A percentile compares a stretch with the other conserved stretches of the same genome.
phyloP scores from a whole-genome alignment of 768 basidiomycete genomes.

The Auricularia cornea region DNA sequence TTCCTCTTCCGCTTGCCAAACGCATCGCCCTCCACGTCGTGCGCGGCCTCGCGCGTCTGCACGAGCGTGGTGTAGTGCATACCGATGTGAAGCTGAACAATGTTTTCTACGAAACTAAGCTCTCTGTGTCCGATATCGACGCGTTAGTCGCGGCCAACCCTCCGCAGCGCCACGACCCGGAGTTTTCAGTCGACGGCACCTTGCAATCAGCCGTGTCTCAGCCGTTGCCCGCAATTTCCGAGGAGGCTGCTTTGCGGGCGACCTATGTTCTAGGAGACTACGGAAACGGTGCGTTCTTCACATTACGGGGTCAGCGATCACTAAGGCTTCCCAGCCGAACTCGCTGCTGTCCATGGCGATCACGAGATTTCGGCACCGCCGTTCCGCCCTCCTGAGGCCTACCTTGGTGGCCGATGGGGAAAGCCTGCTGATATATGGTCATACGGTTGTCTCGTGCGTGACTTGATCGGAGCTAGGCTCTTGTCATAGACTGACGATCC shows the following conservation, averaged over 20 bases:
- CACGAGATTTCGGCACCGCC: not conserved
- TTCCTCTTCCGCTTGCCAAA: slow-evolving; percentile 1
- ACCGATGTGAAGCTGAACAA: not conserved
- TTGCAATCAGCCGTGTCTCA: not conserved
- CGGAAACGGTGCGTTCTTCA: slow-evolving; percentile 2
- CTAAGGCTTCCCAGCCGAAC: no score
- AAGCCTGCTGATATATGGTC: slow-evolving; percentile 11
- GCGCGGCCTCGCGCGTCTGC: slow-evolving; percentile 2
- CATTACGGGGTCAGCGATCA: not conserved
- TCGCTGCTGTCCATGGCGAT: not conserved
- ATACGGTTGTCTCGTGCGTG: slow-evolving; percentile 10
- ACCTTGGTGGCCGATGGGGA: slow-evolving; percentile 8
- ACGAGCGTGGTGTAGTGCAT: slow-evolving; percentile 4
- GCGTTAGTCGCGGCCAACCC: no score
- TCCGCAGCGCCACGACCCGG: no score
- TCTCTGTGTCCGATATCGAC: not conserved
- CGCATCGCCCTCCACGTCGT: slow-evolving; percentile 4
- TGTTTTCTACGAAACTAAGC: not conserved
- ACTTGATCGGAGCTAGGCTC: no score
- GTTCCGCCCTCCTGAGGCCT: slow-evolving; percentile 8
- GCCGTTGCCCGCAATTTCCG: slow-evolving; percentile 1
- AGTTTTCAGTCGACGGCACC: no score
- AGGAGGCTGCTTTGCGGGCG: not conserved
- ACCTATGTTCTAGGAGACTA: slow-evolving; percentile 5
- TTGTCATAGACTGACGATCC: no score